Base-by-base conservation (phyloP, 1,284 basidiomycete species). In the Ustilago bromivora region DNA sequence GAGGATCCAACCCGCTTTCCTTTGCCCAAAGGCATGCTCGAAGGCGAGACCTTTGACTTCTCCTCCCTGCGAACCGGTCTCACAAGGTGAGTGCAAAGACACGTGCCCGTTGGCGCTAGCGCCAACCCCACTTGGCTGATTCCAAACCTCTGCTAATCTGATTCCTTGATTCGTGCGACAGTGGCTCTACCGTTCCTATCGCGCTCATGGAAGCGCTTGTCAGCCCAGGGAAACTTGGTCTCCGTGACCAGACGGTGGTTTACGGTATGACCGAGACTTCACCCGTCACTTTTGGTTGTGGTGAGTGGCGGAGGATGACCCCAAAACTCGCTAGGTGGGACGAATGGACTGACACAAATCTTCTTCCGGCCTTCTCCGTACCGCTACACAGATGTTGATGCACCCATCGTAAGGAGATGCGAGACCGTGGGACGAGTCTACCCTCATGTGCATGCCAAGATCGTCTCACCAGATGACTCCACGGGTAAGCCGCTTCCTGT, bases 351-450 rank as follows among this genome's bases (percentile, higher is more conserved):
- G 52, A 54, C 32, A 36, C 35, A 46, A 46, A 6, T 17, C 43
- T 8, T 46, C 5, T 54, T 34, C 3, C 12, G 41, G 34, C 17
- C 23, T 31, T 53, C 31, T 38, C 28, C 28, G 19, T 28, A 49
- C 40, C 32, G 36, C 40, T 46, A 40, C 35, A 47, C 65, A 78
- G 76, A 76, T 41, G 71, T 73, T 47, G 67, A 74, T 10, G 93
- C 94, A 80, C 89, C 92, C 0, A 85, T 94, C 28, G 87, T 89
- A 57, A 92, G 92, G 82, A 91, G 93, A 2, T 91, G 92, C 13
- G 92, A 94, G 83, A 94, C 93, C 0, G 93, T 94, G 2, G 93
- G 93, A 4, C 90, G 88, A 75, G 88, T 92, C 31, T 90, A 90
- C 47, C 92, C 92, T 0, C 93, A 94, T 81, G 92, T 92, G 51